Evolutionary conservation across 2,329 filamentous ascomycete species (phyloP).

Genomic region (Nemania sp.): DNA sequence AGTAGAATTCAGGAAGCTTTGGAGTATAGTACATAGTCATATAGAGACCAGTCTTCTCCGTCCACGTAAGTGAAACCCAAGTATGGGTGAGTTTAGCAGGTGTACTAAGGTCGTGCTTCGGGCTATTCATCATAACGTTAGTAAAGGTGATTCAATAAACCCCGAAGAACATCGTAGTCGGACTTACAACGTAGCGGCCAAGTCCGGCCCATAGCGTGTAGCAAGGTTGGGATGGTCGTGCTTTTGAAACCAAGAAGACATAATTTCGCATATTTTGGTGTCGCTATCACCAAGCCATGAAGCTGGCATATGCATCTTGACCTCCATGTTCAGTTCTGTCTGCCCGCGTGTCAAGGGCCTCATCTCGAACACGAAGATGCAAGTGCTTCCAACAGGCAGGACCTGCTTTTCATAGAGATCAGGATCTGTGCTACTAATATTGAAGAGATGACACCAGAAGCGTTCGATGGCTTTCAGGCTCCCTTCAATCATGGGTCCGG

Average conservation of each 20-base stretch:
- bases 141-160: neutral
- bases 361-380: slow-evolving; percentile 23
- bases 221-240: slow-evolving; percentile 28
- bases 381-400: neutral
- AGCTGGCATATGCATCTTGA: slow-evolving; percentile 29
- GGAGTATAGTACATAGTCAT: slow-evolving; percentile 36
- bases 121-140: slow-evolving; percentile 2
- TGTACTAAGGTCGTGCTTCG: slow-evolving; percentile 16
- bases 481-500: neutral
- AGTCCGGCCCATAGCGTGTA: slow-evolving; percentile 18
- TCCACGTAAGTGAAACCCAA: slow-evolving; percentile 27
- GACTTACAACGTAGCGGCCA: slow-evolving; percentile 29
- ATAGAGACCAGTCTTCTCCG: slow-evolving; percentile 30
- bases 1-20: slow-evolving; percentile 27
- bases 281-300: slow-evolving; percentile 26
- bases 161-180: neutral
- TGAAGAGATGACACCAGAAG: slow-evolving; percentile 23
- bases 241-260: slow-evolving; percentile 25
- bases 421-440: slow-evolving; percentile 4
- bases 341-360: neutral
- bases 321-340: slow-evolving; percentile 22
- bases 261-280: slow-evolving; percentile 1
- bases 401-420: neutral
- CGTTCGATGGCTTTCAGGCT: slow-evolving; percentile 9
- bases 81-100: slow-evolving; percentile 19